Conservation (phyloP, 306 rosid genomes). For the Vachellia collinsii region DNA sequence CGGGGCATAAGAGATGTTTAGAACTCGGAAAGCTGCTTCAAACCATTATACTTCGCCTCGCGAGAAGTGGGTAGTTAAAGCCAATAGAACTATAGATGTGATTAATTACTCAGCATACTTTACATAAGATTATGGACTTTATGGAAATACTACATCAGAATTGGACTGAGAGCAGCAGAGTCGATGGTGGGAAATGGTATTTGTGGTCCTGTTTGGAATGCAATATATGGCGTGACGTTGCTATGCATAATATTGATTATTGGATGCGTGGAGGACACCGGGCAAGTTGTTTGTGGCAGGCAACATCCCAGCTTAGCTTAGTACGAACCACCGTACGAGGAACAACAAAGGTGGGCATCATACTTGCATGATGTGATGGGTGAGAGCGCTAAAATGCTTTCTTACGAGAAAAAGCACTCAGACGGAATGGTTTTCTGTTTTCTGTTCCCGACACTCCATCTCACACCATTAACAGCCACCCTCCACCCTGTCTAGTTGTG, state of each 20-base stretch:
- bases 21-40: not conserved
- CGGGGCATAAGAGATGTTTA: not conserved
- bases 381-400: not conserved
- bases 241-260: not conserved
- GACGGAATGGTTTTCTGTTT: not conserved
- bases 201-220: conserved; percentile 11
- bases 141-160: not conserved
- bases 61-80: not conserved
- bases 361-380: not conserved
- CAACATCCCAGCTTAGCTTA: not conserved
- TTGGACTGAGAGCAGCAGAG: not conserved
- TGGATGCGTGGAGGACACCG: not conserved
- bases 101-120: not conserved
- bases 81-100: not conserved
- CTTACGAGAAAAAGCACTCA: not conserved
- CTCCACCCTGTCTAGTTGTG: not conserved
- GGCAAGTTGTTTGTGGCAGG: not conserved
- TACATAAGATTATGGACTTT: not conserved
- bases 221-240: not conserved
- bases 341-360: not conserved
- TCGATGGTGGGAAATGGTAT: not conserved
- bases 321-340: not conserved
- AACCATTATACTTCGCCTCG: not conserved
- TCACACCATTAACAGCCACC: not conserved
- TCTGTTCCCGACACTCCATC: not conserved